Base-by-base conservation (phyloP, 768 basidiomycete species). In the Mycena filopes region DNA sequence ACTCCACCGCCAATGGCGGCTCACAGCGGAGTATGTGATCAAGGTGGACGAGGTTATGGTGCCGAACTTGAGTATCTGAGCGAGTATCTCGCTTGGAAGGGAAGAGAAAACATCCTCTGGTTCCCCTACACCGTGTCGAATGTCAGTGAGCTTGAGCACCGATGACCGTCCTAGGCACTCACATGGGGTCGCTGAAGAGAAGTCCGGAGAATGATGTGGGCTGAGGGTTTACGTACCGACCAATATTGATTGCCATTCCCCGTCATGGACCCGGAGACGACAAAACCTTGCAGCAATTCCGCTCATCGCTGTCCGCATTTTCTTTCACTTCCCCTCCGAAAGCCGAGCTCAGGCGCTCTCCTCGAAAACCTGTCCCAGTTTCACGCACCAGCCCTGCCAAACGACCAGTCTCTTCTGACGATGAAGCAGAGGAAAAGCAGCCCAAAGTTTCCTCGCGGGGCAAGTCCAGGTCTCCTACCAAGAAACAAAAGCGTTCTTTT, bases 401-500 rank as follows among this genome's bases (percentile, higher is more conserved):
- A 45, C 31, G 63, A 33, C 55, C 23, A 8, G 40, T 31, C 10
- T 50, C 53, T 28, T 47, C 41, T 33, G 33, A 29, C 28, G 46
- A 26, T 28, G 20, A 31, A 18, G 23, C 18, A 28, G 51, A 54
- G 13, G 28, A 29, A n/a, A 55, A 43, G n/a, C n/a, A 42, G n/a
- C 8, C 41, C 12, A 55, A 55, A 31, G 13, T 15, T 40, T 31
- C 55, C n/a, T 51, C 54, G 20, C 23, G 15, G 15, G 26, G 25
- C 18, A 49, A 49, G 42, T 57, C 63, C 18, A 49, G 55, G 42
- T 57, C 63, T 45, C 42, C 47, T n/a, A n/a, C n/a, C 26, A 79
- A 77, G 71, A 81, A 77, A 50, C 69, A 68, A 31, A 82, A 80
- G 68, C 77, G 81, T 55, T 78, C 80, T 15, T 85, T 84, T 67